Evolutionary conservation across 805 yeast species (phyloP).

Genomic region (Kuraishia molischiana): DNA sequence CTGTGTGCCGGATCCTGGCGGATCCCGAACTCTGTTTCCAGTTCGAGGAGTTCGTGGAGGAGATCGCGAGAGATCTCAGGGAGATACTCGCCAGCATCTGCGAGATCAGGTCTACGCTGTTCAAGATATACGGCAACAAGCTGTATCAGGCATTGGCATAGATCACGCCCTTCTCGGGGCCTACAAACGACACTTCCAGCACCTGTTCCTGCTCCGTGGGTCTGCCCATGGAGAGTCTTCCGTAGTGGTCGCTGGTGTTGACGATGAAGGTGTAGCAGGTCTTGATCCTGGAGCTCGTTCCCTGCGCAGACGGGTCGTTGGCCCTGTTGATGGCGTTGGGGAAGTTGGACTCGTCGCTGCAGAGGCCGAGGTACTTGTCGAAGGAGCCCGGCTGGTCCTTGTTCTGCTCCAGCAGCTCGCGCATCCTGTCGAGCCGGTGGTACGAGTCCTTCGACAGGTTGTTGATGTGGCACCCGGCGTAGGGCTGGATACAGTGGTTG

Average conservation of each 20-base stretch:
- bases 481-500: slow-evolving; percentile 6
- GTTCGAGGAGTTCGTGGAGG: too few species aligned
- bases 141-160: too few species aligned
- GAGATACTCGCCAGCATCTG: too few species aligned
- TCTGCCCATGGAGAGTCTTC: slow-evolving; percentile 4
- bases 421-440: slow-evolving; percentile 2
- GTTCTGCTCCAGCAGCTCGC: slow-evolving; percentile 1
- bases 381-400: not conserved
- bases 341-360: slow-evolving; percentile 4
- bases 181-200: not conserved
- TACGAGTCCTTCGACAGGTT: slow-evolving; percentile 1
- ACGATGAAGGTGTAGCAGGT: slow-evolving; percentile 6
- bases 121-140: too few species aligned
- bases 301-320: slow-evolving; percentile 1
- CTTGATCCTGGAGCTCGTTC: slow-evolving; percentile 2
- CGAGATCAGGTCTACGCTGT: too few species aligned
- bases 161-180: not conserved
- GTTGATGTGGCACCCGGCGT: slow-evolving; percentile 1
- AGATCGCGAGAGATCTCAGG: too few species aligned
- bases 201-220: slow-evolving; percentile 1
- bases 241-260: slow-evolving; percentile 3
- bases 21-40: too few species aligned
- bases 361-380: slow-evolving; percentile 2
- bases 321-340: slow-evolving; percentile 6
- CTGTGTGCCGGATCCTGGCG: too few species aligned